Percentiles rank a stretch among this genome's conserved stretches.
These are phyloP conservation scores for Aspergillus pseudotamarii DNA, from an alignment of 2,329 filamentous ascomycete species.

Conservation along the genomic window DNA sequence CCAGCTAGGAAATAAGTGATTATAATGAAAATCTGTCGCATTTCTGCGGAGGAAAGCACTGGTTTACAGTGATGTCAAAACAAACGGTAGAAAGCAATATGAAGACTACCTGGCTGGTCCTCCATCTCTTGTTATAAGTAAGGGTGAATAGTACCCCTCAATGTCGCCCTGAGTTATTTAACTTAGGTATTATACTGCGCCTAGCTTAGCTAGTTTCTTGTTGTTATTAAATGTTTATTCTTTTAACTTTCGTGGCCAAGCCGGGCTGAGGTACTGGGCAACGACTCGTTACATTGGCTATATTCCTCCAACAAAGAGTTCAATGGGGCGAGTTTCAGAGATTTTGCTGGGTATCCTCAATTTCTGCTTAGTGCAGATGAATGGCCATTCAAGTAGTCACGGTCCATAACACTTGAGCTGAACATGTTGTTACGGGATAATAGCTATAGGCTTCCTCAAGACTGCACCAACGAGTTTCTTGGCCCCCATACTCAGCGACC, in stretches of 20 bases:
- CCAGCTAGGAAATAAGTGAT: not conserved
- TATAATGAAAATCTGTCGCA: not conserved
- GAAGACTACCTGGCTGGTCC: not conserved
- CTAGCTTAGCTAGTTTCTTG: too few species aligned
- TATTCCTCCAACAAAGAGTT: not conserved
- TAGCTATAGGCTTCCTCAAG: not conserved
- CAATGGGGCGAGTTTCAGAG: not conserved
- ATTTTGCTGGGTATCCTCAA: not conserved
- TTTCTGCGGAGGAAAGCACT: not conserved
- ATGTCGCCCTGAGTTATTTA: not conserved
- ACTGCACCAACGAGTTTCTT: too few species aligned
- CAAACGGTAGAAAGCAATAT: not conserved
- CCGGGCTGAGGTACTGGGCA: not conserved
- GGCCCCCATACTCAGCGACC: too few species aligned
- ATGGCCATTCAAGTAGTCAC: not conserved
- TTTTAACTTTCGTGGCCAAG: too few species aligned
- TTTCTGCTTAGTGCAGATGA: not conserved
- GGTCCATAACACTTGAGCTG: not conserved
- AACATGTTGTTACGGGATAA: not conserved
- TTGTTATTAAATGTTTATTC: too few species aligned
- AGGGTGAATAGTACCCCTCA: not conserved
- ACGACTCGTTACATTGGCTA: not conserved
- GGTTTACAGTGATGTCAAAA: not conserved
- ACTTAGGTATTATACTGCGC: not conserved
- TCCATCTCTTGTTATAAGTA: not conserved